Base-by-base conservation (phyloP, 192 early-diverging fungal genomes). In the Pilaira anomala region DNA sequence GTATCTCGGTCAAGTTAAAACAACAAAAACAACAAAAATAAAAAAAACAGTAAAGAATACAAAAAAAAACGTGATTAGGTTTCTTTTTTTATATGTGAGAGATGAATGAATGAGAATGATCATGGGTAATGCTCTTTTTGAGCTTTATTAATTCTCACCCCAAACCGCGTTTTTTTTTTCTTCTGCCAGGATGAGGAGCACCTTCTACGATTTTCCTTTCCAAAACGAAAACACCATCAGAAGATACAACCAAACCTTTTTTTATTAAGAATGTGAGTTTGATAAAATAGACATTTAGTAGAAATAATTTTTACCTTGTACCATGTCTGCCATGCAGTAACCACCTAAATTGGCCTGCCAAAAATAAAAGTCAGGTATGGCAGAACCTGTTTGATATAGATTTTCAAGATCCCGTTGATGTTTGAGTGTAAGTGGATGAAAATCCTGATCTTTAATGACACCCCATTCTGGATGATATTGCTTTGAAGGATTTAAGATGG, bases 31-130 rank as follows among this genome's bases (percentile, higher is more conserved):
- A n/a, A n/a, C n/a, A n/a, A n/a, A n/a, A n/a, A n/a, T n/a, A n/a
- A 28, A 36, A 16, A 42, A 41, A 12, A 40, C 19, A 40, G 14
- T 9, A 19, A 44, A 25, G 16, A 26, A 19, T 6, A 19, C 7
- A 48, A 48, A 19, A 59, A 59, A 26, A 16, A 59, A 2, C 11
- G 49, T 22, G 19, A 11, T 78, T 75, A 0, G 88, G 88, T 7
- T 78, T 62, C 8, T 65, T 58, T 16, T 60, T 49, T 21, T 78
- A 68, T 7, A 90, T 72, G 19, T 69, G 33, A 39, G 80, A 66
- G 33, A 91, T 71, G 0, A 82, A 60, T 0, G 83, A 74, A 7
- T 83, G 79, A 53, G 68, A 50, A 60, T 83, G 85, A 46, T 74
- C 60, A 5, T 69, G 50, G 7, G 36, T 44, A 8, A 46, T 33